These are phyloP conservation scores for Waltergamsia citrina DNA, from an alignment of 2,329 filamentous ascomycete species.

Conservation along the genomic window DNA sequence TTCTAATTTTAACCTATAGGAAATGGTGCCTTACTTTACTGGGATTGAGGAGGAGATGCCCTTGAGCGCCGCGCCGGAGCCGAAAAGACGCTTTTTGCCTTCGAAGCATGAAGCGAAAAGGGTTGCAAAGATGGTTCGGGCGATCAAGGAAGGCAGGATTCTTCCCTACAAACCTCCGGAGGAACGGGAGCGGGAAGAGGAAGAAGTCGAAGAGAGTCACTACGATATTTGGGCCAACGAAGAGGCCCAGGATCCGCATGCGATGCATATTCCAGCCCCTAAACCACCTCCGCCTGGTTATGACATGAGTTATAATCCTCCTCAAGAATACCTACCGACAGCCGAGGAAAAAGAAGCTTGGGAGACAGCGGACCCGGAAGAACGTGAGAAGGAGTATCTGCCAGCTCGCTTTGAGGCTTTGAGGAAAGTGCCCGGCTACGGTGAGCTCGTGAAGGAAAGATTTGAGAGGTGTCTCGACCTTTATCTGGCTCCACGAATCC, in stretches of 20 bases:
- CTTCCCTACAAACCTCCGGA: constrained; percentile 75
- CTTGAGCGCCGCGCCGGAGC: constrained; percentile 85
- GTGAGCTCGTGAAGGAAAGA: constrained; percentile 83
- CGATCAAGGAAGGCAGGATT: constrained; percentile 89
- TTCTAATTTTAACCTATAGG: constrained; percentile 26
- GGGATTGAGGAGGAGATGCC: constrained; percentile 90
- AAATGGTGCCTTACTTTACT: constrained; percentile 90
- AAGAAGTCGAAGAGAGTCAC: constrained; percentile 60
- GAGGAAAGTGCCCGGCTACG: constrained; percentile 87
- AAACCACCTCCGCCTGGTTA: constrained; percentile 91
- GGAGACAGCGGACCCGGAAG: constrained; percentile 81
- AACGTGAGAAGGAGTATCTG: constrained; percentile 81
- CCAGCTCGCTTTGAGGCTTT: constrained; percentile 75
- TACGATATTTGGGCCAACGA: constrained; percentile 97
- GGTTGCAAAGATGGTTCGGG: constrained; percentile 93
- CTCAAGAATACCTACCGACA: constrained; percentile 84
- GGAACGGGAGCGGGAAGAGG: constrained; percentile 57
- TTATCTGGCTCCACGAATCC: constrained; percentile 85
- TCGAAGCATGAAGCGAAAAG: constrained; percentile 96
- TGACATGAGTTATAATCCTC: constrained; percentile 93
- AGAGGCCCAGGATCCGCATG: constrained; percentile 67
- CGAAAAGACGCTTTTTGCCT: constrained; percentile 89
- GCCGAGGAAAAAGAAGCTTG: constrained; percentile 75
- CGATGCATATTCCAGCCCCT: constrained; percentile 91
- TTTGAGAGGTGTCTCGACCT: constrained; percentile 94